Evolutionary conservation across 305 asterid species (phyloP).

Genomic region (Solanum chacoense): DNA sequence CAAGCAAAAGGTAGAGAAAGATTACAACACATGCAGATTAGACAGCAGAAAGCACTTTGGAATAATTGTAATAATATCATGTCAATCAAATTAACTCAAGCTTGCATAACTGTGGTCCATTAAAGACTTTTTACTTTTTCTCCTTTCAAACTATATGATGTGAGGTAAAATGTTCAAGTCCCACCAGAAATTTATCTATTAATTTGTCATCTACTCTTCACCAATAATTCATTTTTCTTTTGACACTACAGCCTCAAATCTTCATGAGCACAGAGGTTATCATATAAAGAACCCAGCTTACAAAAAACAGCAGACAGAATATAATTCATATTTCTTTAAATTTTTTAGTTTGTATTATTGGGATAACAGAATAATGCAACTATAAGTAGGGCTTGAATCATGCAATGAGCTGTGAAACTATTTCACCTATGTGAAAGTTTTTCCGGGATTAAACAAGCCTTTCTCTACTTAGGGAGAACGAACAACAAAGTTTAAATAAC

Average conservation of each 20-base stretch:
- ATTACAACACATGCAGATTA: background rate
- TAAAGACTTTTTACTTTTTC: background rate
- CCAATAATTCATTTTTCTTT: background rate
- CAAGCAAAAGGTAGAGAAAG: background rate
- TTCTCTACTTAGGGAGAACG: background rate
- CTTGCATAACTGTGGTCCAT: background rate
- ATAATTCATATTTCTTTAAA: background rate
- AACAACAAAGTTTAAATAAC: background rate
- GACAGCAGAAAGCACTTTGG: background rate
- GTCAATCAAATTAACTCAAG: background rate
- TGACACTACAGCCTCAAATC: background rate
- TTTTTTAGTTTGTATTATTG: background rate
- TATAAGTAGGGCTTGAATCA: background rate
- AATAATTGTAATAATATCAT: background rate
- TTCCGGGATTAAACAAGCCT: background rate
- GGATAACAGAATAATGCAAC: background rate
- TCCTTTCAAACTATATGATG: background rate
- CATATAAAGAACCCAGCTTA: background rate
- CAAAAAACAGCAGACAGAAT: background rate
- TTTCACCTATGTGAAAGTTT: background rate
- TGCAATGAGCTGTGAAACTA: background rate
- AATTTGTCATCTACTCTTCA: background rate
- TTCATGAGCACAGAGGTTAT: background rate
- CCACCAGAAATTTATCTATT: background rate
- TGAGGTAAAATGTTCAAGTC: background rate